Percentiles rank a stretch among this genome's conserved stretches.
These are phyloP conservation scores for Chrysanthemum lavandulifolium DNA, from an alignment of 129 eudicot genomes.

Conservation along the genomic window DNA sequence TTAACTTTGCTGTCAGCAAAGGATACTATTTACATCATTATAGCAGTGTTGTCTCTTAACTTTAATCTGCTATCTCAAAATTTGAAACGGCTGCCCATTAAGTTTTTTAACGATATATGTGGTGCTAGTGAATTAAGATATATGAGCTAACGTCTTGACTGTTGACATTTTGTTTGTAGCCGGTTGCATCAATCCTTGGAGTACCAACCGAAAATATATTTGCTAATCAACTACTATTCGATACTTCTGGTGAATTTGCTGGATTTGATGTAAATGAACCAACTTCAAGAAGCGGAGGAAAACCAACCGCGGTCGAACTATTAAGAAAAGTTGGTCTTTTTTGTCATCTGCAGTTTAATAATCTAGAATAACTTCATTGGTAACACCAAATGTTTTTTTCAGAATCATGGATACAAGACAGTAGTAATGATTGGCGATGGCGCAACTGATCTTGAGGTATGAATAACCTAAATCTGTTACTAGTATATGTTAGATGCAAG, in stretches of 20 bases:
- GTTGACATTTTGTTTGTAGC: conserved; percentile 42
- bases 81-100: no score
- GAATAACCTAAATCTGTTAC: conserved; percentile 7
- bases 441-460: conserved; percentile 98
- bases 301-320: conserved; percentile 79
- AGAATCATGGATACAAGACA: conserved; percentile 76
- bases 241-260: conserved; percentile 67
- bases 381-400: conserved; percentile 29
- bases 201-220: conserved; percentile 75
- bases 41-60: neutral
- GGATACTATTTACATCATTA: neutral
- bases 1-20: neutral
- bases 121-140: no score
- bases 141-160: neutral
- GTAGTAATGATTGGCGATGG: conserved; percentile 97
- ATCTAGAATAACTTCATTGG: neutral
- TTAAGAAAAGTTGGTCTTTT: conserved; percentile 65
- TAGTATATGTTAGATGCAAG: no score
- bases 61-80: no score
- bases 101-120: no score
- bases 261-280: conserved; percentile 91
- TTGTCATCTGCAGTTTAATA: neutral
- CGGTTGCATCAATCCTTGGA: conserved; percentile 88
- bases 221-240: conserved; percentile 82
- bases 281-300: conserved; percentile 97